These are phyloP conservation scores for Aspergillus homomorphus DNA, from an alignment of 495 filamentous ascomycete genomes.

Conservation along the genomic window DNA sequence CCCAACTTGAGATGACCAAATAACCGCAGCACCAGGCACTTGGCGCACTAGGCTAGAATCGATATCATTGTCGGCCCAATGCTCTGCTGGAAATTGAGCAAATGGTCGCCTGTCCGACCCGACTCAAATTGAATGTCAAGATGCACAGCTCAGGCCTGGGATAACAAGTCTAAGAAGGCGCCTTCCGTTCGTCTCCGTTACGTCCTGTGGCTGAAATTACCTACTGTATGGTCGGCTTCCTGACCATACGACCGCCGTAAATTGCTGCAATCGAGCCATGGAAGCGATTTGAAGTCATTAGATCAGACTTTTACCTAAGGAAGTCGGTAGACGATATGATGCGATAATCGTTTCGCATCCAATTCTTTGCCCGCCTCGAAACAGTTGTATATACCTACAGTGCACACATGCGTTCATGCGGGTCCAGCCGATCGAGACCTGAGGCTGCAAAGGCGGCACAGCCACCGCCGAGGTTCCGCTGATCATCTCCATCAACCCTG, in stretches of 20 bases:
- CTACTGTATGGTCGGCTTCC: neutral
- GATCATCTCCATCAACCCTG: slow-evolving; percentile 14
- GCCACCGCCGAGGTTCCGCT: slow-evolving; percentile 20
- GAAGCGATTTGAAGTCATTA: neutral
- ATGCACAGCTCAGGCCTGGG: neutral
- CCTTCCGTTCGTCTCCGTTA: neutral
- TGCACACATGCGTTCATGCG: neutral
- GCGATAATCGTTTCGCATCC: neutral
- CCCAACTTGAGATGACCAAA: neutral
- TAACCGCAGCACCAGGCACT: neutral
- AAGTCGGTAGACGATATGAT: neutral
- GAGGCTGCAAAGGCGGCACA: slow-evolving; percentile 17
- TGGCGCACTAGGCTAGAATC: neutral
- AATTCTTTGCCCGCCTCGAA: neutral
- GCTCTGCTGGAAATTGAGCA: too few relatives aligned
- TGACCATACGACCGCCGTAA: neutral
- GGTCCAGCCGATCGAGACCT: slow-evolving; percentile 5
- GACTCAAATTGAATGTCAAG: too few relatives aligned
- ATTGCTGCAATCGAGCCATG: neutral
- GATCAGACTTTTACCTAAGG: neutral
- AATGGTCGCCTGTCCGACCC: too few relatives aligned
- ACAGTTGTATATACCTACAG: neutral
- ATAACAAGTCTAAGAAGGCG: neutral
- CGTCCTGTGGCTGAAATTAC: neutral
- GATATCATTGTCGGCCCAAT: too few relatives aligned